Evolutionary conservation across 306 rosid genomes (phyloP).

Genomic region (Castanea crenata): DNA sequence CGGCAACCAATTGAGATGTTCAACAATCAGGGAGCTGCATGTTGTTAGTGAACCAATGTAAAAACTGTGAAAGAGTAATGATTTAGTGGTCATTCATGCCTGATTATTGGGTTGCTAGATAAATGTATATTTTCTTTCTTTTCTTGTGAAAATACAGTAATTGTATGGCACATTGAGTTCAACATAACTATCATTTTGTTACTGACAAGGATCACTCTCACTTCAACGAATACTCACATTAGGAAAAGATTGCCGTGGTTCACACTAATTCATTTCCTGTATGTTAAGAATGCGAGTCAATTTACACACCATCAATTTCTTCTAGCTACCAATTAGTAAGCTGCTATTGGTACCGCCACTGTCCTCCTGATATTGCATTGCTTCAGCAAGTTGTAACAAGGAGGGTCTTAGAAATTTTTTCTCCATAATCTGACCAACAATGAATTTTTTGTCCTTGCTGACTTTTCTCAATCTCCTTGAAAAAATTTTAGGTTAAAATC

Average conservation of each 20-base stretch:
- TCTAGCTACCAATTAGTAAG: slow-evolving; percentile 5
- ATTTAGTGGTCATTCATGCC: neutral
- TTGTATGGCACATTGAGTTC: neutral
- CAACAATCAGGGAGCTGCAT: slow-evolving; percentile 1
- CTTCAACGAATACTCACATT: neutral
- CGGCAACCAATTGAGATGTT: slow-evolving; percentile 16
- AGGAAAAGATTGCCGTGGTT: neutral
- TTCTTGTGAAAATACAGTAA: neutral
- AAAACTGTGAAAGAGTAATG: neutral
- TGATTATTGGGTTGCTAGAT: neutral
- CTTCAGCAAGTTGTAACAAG: neutral
- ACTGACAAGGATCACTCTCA: neutral
- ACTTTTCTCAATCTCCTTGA: slow-evolving; percentile 1
- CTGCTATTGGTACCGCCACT: neutral
- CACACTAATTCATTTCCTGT: neutral
- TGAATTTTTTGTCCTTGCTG: slow-evolving; percentile 6
- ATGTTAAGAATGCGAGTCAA: neutral
- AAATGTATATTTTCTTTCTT: neutral
- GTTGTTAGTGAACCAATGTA: neutral
- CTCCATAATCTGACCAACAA: neutral
- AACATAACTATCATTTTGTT: neutral
- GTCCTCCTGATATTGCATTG: neutral
- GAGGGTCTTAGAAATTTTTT: slow-evolving; percentile 3
- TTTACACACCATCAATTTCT: neutral
- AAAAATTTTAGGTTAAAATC: slow-evolving; percentile 1